Evolutionary conservation across 2,329 filamentous ascomycete species (phyloP).

Genomic region (Colletotrichum kahawae): DNA sequence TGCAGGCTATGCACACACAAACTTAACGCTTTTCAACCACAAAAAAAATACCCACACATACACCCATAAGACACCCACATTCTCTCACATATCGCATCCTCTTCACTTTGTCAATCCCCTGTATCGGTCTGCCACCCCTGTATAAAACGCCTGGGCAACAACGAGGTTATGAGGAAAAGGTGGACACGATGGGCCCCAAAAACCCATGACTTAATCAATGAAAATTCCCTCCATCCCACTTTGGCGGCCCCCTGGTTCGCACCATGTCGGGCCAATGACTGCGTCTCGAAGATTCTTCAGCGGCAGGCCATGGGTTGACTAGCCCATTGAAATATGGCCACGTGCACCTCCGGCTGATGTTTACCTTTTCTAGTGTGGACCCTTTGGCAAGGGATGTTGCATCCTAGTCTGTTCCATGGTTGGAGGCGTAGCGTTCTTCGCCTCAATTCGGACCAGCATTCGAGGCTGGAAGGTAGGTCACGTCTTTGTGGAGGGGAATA

Average conservation of each 20-base stretch:
- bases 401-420: conserved; percentile 9
- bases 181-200: conserved; percentile 16
- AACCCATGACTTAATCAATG: conserved; percentile 19
- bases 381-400: conserved; percentile 6
- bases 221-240: conserved; percentile 21
- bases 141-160: conserved; percentile 11
- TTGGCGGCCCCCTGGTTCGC: conserved; percentile 9
- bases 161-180: conserved; percentile 18
- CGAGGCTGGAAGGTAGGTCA: not conserved
- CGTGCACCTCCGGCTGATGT: conserved; percentile 22
- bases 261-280: conserved; percentile 10
- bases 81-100: conserved; percentile 14
- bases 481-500: not conserved
- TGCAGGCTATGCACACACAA: not conserved
- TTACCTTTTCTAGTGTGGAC: conserved; percentile 18
- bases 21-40: not conserved
- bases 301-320: conserved; percentile 16
- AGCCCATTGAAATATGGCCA: conserved; percentile 21
- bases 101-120: conserved; percentile 12
- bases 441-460: conserved; percentile 12
- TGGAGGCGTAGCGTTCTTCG: conserved; percentile 14
- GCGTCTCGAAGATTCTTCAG: conserved; percentile 19
- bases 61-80: not conserved
- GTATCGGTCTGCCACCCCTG: conserved; percentile 7
- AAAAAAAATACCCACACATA: not conserved